Base-by-base conservation (phyloP, 768 basidiomycete genomes). In the Daedaleopsis nitida region DNA sequence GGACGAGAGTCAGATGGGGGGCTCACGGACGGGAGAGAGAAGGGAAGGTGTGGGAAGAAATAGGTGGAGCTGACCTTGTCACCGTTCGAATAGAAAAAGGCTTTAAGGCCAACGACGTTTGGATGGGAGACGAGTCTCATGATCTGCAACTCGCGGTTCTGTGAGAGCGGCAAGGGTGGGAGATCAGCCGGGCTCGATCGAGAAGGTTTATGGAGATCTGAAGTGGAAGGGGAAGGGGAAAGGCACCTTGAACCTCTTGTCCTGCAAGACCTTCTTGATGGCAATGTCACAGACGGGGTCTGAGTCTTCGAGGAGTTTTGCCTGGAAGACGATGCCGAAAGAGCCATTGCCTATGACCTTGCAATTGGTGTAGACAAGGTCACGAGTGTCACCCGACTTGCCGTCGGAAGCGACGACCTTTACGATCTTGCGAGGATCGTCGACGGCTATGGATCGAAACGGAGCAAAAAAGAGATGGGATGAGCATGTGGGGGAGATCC, bases 191-290 rank as follows among this genome's bases (percentile, higher is more conserved):
- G 27, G 47, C 39, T 32, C 35, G n/a, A 23, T 45, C 2, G 44
- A 55, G 9, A 52, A 42, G n/a, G n/a, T n/a, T n/a, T n/a, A n/a
- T n/a, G n/a, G n/a, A n/a, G n/a, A n/a, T n/a, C n/a, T n/a, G n/a
- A n/a, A 42, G 56, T 19, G 45, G 58, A 24, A 24, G 52, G 13
- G 52, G 21, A 24, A 24, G 14, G 55, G 69, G 65, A 43, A 37
- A 24, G n/a, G 78, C 84, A 96, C 96, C 93, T 99, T 99, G 91
- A 99, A 99, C 68, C 97, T 87, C 84, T 99, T 99, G 81, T 99
- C 97, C 82, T 99, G 97, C 64, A 99, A 78, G 53, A 99, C 97
- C 82, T 98, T 98, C 92, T 99, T 99, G 85, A 99, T 99, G 52
- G 97, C 97, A 72, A 99, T 97, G 68, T 98, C 94, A 19, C 79